Evolutionary conservation across 176 grass and related monocot species (phyloP).

Genomic region (Poa pratensis): DNA sequence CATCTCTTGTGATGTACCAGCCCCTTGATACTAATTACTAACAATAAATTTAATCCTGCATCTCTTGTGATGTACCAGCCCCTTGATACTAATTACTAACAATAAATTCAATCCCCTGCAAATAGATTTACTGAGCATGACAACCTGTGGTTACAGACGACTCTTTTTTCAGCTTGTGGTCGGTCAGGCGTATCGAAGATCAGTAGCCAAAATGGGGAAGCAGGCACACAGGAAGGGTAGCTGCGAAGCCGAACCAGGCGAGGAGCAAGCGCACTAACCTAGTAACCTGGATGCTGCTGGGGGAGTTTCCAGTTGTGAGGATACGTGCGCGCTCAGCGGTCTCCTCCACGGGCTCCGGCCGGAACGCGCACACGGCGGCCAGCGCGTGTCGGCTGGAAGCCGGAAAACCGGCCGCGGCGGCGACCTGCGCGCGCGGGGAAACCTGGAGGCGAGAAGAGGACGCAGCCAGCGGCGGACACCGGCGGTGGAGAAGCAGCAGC

Average conservation of each 20-base stretch:
- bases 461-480: too few species aligned
- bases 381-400: not conserved
- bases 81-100: too few species aligned
- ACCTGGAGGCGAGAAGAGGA: not conserved
- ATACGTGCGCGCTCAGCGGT: too few species aligned
- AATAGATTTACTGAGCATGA: not conserved
- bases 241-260: not conserved
- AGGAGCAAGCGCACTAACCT: not conserved
- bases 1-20: too few species aligned
- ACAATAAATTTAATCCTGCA: not conserved
- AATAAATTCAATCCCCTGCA: not conserved
- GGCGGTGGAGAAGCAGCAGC: too few species aligned
- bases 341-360: not conserved
- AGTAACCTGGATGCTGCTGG: not conserved
- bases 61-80: too few species aligned
- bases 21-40: too few species aligned
- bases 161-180: not conserved
- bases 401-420: too few species aligned
- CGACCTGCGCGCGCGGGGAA: not conserved
- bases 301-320: too few species aligned
- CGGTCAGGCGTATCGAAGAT: too few species aligned
- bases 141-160: not conserved
- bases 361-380: not conserved
- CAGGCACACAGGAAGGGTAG: not conserved
- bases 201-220: not conserved